Base-by-base conservation (phyloP, 176 grass and related monocot genomes). In the Cenchrus americanus region DNA sequence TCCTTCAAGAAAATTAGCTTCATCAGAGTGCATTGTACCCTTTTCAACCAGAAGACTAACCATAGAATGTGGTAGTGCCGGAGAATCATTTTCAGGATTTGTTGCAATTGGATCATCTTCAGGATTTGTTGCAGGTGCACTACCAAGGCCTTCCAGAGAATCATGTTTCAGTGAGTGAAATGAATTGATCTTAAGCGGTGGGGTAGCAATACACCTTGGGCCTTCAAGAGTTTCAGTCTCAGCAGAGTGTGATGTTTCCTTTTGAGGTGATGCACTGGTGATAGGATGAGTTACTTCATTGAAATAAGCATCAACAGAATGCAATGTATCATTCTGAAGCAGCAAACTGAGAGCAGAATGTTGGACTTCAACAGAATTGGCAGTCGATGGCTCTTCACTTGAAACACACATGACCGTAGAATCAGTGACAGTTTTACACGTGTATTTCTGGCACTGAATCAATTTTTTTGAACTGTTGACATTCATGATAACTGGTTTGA, bases 1-100 rank as follows among this genome's bases (percentile, higher is more conserved):
- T 73, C 57, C 59, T 65, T 75, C 60, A 23, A 26, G 30, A 65
- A 23, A 12, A 66, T 52, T 75, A 66, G 9, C 21, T 66, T 75
- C 2, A 43, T 54, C 14, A 41, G 42, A 51, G 69, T 23, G 69
- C 44, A 34, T 1, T 15, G 43, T 50, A 14, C 6, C 69, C 21
- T 63, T 50, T 34, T 83, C 43, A 73, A 49, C 26, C 11, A 49
- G 26, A 54, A 5, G 6, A 70, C 43, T 62, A 13, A 14, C 18
- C 24, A 62, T 60, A 62, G 18, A 62, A 73, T 5, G 59, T 60
- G 55, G 10, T 46, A 18, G n/a, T 60, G 30, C 27, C 50, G 51
- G 57, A 73, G 69, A 82, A 32, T 73, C 44, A 41, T 30, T 72
- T 82, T 61, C 55, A 65, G 62, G 0, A 30, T 8, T 22, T 23